Conservation (phyloP, 2,329 filamentous ascomycete species). For the Cercospora berteroae region DNA sequence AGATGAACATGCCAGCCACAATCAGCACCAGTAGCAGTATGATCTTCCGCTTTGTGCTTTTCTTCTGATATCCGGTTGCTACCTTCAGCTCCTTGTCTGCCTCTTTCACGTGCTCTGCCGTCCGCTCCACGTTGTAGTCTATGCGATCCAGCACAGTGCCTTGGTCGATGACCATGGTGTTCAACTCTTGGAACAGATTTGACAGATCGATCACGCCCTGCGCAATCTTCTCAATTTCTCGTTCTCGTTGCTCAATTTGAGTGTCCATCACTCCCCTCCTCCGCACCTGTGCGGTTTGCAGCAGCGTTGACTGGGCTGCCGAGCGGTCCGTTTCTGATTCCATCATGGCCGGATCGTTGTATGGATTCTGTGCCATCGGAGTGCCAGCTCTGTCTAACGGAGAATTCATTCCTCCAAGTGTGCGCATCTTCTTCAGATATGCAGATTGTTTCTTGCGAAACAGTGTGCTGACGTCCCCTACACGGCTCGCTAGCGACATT, state of each 20-base stretch:
- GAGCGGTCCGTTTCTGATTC: slow-evolving; percentile 92
- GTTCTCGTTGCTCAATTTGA: slow-evolving; percentile 85
- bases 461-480: slow-evolving; percentile 85
- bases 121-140: slow-evolving; percentile 89
- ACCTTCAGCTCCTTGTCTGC: slow-evolving; percentile 90
- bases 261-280: slow-evolving; percentile 71
- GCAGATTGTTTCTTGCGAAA: slow-evolving; percentile 98
- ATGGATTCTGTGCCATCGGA: slow-evolving; percentile 57
- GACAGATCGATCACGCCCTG: slow-evolving; percentile 96
- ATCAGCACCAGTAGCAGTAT: slow-evolving; percentile 84
- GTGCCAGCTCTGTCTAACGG: slow-evolving; percentile 50
- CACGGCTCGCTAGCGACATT: slow-evolving; percentile 79
- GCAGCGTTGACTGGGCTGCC: slow-evolving; percentile 84
- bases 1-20: slow-evolving; percentile 81
- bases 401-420: slow-evolving; percentile 49
- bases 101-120: slow-evolving; percentile 88
- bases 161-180: slow-evolving; percentile 73
- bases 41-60: slow-evolving; percentile 85
- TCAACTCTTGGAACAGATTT: slow-evolving; percentile 93
- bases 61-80: slow-evolving; percentile 83
- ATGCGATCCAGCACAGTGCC: slow-evolving; percentile 53
- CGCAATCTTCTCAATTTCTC: slow-evolving; percentile 96
- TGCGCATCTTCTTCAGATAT: slow-evolving; percentile 68
- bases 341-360: slow-evolving; percentile 80
- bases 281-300: slow-evolving; percentile 63